Percentiles rank a stretch among this genome's conserved stretches.
Conservation (phyloP, 2,329 filamentous ascomycete genomes). For the Diaporthe citri region DNA sequence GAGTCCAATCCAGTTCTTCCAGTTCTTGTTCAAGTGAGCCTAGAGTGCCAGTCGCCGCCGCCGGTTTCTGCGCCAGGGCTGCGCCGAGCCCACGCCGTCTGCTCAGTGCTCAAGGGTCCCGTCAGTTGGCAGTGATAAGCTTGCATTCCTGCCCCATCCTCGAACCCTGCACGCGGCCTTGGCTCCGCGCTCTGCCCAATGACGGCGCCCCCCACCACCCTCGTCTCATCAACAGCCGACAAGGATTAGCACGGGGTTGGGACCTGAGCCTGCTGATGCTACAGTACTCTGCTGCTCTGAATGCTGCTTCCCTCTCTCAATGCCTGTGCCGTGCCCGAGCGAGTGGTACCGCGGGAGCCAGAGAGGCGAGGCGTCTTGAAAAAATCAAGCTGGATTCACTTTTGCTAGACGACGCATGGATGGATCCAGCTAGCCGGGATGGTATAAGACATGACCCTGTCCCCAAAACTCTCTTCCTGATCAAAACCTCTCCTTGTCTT, state of each 20-base stretch:
- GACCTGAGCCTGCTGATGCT: background rate
- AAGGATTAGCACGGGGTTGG: constrained; percentile 4
- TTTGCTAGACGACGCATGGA: background rate
- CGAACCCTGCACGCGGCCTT: constrained; percentile 22
- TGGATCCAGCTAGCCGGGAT: constrained; percentile 25
- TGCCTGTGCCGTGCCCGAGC: constrained; percentile 5
- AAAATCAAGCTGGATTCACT: background rate
- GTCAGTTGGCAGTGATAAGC: constrained; percentile 18
- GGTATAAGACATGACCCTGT: constrained; percentile 16
- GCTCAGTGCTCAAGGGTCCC: background rate
- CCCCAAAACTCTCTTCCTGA: background rate
- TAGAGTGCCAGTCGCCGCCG: background rate
- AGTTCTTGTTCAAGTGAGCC: no score
- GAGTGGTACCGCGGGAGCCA: constrained; percentile 4
- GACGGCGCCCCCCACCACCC: background rate
- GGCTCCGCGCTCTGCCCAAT: constrained; percentile 10
- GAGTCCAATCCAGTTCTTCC: background rate
- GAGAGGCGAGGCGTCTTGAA: background rate
- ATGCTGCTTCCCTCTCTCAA: background rate
- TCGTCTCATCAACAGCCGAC: constrained; percentile 1
- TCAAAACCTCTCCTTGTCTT: background rate
- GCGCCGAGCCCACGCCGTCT: constrained; percentile 21
- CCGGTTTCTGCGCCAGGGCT: constrained; percentile 26
- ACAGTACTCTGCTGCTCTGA: background rate
- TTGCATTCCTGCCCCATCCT: background rate